These are phyloP conservation scores for Pelargonium fulgidum DNA, from an alignment of 441 rosid species.

Conservation along the genomic window DNA sequence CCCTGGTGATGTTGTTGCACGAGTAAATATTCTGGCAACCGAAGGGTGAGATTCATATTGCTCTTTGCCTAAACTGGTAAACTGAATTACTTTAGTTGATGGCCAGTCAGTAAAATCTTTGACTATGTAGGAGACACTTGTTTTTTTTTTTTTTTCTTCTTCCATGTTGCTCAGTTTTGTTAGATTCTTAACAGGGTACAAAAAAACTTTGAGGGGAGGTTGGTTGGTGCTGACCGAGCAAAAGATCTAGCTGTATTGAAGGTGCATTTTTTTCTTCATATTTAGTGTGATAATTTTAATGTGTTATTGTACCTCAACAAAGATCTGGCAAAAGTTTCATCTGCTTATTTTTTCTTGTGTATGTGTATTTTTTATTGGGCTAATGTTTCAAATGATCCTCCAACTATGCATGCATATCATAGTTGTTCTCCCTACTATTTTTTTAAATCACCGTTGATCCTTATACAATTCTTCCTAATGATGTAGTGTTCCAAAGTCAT, in stretches of 20 bases:
- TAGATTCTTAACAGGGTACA: conserved; percentile 52
- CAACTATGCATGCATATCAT: too few relatives aligned
- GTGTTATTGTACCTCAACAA: too few relatives aligned
- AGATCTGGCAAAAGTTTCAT: neutral
- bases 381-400: too few relatives aligned
- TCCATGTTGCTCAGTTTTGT: conserved; percentile 18
- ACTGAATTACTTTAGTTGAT: conserved; percentile 20
- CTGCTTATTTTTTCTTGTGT: neutral
- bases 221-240: conserved; percentile 82
- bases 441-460: too few relatives aligned
- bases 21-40: conserved; percentile 77
- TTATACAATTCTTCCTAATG: too few relatives aligned
- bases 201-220: conserved; percentile 83
- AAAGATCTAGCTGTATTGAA: conserved; percentile 95
- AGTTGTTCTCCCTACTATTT: too few relatives aligned
- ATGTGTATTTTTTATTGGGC: too few relatives aligned
- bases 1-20: conserved; percentile 76
- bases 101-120: conserved; percentile 4
- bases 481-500: too few relatives aligned
- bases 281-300: too few relatives aligned
- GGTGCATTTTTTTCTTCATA: conserved; percentile 28
- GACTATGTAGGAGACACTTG: neutral
- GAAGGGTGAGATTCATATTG: conserved; percentile 67
- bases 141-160: conserved; percentile 3
- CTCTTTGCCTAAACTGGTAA: conserved; percentile 27